Evolutionary conservation across 805 yeast genomes (phyloP).

Genomic region (Nakazawaea ambrosiae): DNA sequence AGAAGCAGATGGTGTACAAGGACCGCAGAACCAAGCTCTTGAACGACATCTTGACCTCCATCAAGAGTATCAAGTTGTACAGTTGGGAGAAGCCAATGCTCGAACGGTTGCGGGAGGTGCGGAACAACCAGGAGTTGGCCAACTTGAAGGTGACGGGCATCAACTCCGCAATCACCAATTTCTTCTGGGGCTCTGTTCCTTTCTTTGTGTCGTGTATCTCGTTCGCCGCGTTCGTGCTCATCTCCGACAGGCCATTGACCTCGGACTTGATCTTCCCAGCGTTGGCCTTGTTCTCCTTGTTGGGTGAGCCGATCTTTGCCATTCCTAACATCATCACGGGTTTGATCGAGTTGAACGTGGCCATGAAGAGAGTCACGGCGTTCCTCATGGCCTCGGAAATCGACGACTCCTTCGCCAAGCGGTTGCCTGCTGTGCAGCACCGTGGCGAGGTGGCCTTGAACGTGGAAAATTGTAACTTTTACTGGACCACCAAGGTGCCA

Average conservation of each 20-base stretch:
- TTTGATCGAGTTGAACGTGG: constrained; percentile 51
- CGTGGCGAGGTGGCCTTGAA: constrained; percentile 31
- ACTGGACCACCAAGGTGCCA: constrained; percentile 33
- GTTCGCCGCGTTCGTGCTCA: constrained; percentile 44
- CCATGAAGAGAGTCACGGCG: constrained; percentile 44
- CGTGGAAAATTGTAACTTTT: constrained; percentile 43
- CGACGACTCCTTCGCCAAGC: constrained; percentile 27
- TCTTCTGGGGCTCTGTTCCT: constrained; percentile 62
- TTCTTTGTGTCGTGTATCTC: constrained; percentile 57
- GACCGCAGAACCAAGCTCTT: constrained; percentile 53
- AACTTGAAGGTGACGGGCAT: constrained; percentile 44
- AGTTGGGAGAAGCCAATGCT: constrained; percentile 68
- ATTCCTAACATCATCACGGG: constrained; percentile 53
- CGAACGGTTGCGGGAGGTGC: constrained; percentile 38
- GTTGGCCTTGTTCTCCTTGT: constrained; percentile 48
- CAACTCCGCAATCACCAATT: constrained; percentile 36
- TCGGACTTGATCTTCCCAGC: constrained; percentile 70
- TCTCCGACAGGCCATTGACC: constrained; percentile 43
- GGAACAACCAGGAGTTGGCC: constrained; percentile 52
- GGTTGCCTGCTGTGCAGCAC: constrained; percentile 16
- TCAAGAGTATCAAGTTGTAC: constrained; percentile 59
- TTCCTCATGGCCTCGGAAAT: constrained; percentile 38
- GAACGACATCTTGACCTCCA: constrained; percentile 52
- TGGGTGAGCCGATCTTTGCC: constrained; percentile 51
- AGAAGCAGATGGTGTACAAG: constrained; percentile 53